These are phyloP conservation scores for Hypoxylon sp. DNA, from an alignment of 2,329 filamentous ascomycete genomes.

Conservation along the genomic window DNA sequence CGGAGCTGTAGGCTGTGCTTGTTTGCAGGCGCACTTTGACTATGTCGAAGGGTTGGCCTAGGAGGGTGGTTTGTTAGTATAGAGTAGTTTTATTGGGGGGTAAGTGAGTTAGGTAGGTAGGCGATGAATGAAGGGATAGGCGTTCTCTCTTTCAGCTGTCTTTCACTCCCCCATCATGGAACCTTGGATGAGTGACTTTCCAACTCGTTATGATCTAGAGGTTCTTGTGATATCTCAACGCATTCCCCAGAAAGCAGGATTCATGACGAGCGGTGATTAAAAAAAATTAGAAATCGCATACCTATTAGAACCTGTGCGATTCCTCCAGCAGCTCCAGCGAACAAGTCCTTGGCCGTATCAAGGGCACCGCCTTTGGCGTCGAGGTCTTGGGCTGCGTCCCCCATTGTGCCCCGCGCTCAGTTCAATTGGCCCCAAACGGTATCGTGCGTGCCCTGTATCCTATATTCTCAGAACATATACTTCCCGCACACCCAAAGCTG, in stretches of 20 bases:
- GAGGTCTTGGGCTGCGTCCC: conserved; percentile 53
- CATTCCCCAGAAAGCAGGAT: too few species aligned
- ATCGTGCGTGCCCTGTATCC: too few species aligned
- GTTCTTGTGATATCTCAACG: conserved; percentile 13
- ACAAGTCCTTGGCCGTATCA: conserved; percentile 88
- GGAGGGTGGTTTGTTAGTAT: conserved; percentile 1
- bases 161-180: neutral
- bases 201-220: neutral
- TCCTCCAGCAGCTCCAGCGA: conserved; percentile 90
- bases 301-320: conserved; percentile 94
- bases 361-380: conserved; percentile 57
- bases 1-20: conserved; percentile 82
- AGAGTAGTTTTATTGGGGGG: too few species aligned
- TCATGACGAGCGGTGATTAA: neutral
- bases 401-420: conserved; percentile 48
- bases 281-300: conserved; percentile 63
- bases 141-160: conserved; percentile 2
- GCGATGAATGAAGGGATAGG: too few species aligned
- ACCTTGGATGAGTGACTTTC: conserved; percentile 4
- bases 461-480: conserved; percentile 5
- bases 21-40: conserved; percentile 98
- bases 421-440: conserved; percentile 19
- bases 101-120: too few species aligned
- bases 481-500: neutral
- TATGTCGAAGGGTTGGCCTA: conserved; percentile 85